Evolutionary conservation across 1,139 yeast genomes (phyloP), one percentile per base, ranked within the genome.

Genomic region (Candida sanyaensis): DNA sequence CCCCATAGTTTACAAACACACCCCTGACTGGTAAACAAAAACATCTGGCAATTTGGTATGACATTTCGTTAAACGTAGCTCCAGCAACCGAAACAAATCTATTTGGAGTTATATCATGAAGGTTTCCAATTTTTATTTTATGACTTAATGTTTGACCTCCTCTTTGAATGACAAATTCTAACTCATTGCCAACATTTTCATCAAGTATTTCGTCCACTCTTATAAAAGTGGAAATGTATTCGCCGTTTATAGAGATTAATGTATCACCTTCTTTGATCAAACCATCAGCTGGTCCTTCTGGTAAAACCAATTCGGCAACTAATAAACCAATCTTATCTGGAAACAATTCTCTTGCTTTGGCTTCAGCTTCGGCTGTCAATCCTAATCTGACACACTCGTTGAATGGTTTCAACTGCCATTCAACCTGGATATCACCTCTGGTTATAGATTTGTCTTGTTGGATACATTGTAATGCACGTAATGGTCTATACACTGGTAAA

Each of bases 381-480:
- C 97, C 98, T 48, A 91, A 73, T 60, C 97, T 80, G 59, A 89
- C 80, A 70, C 97, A 92, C 63, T 89, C 96, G 60, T 92, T 97
- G 60, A 80, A 92, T 1, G 98, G 97, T 59, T 84, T 86, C 55
- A 90, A 70, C 46, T 80, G 71, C 96, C 97, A 91, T 60, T 89
- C 96, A 4, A 87, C 92, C 68, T 92, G 97, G 50, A 92, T 88
- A 7, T 96, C 91, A 51, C 97, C 80, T 62, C 80, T 85, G 1
- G 95, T 83, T 38, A 92, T 83, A 1, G 85, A 81, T 44, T 66
- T 47, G 1, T 65, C 63, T 2, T 71, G 57, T 64, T 88, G 96
- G 29, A 91, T 72, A 58, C 96, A 90, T 51, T 73, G 72, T 53
- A 92, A 75, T 0, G 97, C 96, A 54, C 97, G 79, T 54, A 82